Percentiles rank a stretch among this genome's conserved stretches.
These are phyloP conservation scores for Paecilomyces variotii DNA, from an alignment of 2,329 filamentous ascomycete species.

Conservation along the genomic window DNA sequence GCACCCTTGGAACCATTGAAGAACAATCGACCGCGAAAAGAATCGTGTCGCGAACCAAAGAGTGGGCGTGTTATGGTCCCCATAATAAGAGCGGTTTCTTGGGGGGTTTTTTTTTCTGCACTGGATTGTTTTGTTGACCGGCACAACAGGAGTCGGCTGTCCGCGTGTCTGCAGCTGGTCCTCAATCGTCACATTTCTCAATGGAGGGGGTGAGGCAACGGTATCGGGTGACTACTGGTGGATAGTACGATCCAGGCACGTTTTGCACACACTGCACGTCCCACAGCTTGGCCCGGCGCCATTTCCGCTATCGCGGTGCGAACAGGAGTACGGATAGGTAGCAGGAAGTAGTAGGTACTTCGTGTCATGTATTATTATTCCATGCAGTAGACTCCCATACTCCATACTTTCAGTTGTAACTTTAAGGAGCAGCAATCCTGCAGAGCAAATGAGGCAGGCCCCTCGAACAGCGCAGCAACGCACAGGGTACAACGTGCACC, in stretches of 20 bases:
- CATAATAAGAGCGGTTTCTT: background rate
- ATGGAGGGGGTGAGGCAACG: background rate
- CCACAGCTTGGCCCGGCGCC: background rate
- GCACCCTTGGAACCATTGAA: background rate
- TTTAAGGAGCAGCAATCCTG: too few relatives aligned
- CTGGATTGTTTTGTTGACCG: background rate
- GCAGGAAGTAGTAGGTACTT: slow-evolving; percentile 1
- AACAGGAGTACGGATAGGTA: background rate
- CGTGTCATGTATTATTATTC: background rate
- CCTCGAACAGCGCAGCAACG: slow-evolving; percentile 20
- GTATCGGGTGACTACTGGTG: background rate
- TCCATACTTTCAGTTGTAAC: background rate
- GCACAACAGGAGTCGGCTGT: background rate
- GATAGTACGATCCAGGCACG: background rate
- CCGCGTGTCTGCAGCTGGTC: background rate
- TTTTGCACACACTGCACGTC: background rate
- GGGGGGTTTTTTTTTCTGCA: background rate
- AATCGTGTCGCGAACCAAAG: background rate
- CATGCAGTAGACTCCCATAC: background rate
- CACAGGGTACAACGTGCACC: background rate
- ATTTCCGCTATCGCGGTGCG: background rate
- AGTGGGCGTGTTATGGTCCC: background rate
- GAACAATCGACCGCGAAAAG: background rate
- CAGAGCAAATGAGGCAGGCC: slow-evolving; percentile 16
- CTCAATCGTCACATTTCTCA: background rate